Evolutionary conservation across 345 rosid genomes (phyloP).

Genomic region (Eucalyptus tenuipes): DNA sequence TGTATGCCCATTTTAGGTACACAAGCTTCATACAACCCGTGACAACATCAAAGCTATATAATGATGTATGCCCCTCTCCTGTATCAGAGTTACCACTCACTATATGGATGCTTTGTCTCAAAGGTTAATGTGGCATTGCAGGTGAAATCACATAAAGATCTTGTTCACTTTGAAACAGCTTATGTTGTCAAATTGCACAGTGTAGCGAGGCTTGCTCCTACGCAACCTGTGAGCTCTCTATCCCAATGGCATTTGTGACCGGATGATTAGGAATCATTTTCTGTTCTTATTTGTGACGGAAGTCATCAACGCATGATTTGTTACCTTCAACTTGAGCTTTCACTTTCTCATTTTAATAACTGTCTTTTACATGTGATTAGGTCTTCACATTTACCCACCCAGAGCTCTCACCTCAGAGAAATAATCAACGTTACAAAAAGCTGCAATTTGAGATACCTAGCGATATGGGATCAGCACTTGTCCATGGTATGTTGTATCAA

Average conservation of each 20-base stretch:
- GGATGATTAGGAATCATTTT: not conserved
- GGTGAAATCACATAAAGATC: slow-evolving; percentile 89
- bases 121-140: slow-evolving; percentile 13
- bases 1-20: slow-evolving; percentile 45
- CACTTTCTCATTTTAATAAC: not conserved
- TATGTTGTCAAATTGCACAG: slow-evolving; percentile 94
- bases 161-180: slow-evolving; percentile 89
- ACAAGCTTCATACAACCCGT: slow-evolving; percentile 95
- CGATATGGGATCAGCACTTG: slow-evolving; percentile 74
- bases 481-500: slow-evolving; percentile 54
- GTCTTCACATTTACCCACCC: slow-evolving; percentile 94
- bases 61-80: slow-evolving; percentile 45
- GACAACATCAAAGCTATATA: slow-evolving; percentile 80
- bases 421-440: slow-evolving; percentile 74
- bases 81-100: not conserved
- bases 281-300: not conserved
- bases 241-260: not conserved
- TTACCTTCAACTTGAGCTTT: not conserved
- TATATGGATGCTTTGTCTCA: not conserved
- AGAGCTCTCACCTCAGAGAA: slow-evolving; percentile 33
- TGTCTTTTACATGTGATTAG: slow-evolving; percentile 15
- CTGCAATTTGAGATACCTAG: slow-evolving; percentile 57
- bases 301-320: not conserved
- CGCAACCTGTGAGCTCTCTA: slow-evolving; percentile 53
- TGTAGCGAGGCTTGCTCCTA: slow-evolving; percentile 74